Evolutionary conservation across 2,329 filamentous ascomycete genomes (phyloP).

Genomic region (Fusarium sp.): DNA sequence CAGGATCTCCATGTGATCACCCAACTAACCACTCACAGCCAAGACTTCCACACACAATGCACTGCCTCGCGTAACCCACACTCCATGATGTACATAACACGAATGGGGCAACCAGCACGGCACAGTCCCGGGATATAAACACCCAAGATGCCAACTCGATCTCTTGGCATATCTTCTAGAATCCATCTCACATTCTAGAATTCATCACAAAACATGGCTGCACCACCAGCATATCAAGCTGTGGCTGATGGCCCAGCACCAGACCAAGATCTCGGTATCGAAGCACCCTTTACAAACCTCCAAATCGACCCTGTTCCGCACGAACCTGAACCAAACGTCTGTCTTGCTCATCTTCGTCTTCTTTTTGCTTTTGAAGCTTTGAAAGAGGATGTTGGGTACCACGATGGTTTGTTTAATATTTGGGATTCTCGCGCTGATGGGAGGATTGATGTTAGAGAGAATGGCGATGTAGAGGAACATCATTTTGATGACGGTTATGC

Average conservation of each 20-base stretch:
- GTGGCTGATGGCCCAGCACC: background rate
- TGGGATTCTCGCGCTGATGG: constrained; percentile 55
- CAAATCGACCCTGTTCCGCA: constrained; percentile 16
- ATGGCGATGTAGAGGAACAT: constrained; percentile 30
- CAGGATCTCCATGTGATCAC: constrained; percentile 9
- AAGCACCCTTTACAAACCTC: constrained; percentile 28
- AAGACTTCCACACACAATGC: background rate
- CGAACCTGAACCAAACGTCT: constrained; percentile 32
- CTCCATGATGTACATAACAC: background rate
- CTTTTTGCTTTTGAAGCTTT: constrained; percentile 71
- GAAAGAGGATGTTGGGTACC: constrained; percentile 68
- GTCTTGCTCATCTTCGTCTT: constrained; percentile 69
- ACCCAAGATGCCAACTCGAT: background rate
- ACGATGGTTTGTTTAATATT: constrained; percentile 70
- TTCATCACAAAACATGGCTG: constrained; percentile 5
- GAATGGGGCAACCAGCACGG: background rate
- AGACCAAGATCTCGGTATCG: constrained; percentile 15
- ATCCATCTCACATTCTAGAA: background rate
- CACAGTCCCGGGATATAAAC: constrained; percentile 20
- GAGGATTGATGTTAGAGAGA: constrained; percentile 8
- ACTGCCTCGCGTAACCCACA: constrained; percentile 8
- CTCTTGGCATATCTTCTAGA: background rate
- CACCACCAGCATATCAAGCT: constrained; percentile 28
- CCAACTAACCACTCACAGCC: background rate
- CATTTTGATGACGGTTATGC: background rate